A percentile compares a stretch with the other conserved stretches of the same genome.
Evolutionary conservation across 176 grass and related monocot species (phyloP).

Genomic region (Calamus simplicifolius): DNA sequence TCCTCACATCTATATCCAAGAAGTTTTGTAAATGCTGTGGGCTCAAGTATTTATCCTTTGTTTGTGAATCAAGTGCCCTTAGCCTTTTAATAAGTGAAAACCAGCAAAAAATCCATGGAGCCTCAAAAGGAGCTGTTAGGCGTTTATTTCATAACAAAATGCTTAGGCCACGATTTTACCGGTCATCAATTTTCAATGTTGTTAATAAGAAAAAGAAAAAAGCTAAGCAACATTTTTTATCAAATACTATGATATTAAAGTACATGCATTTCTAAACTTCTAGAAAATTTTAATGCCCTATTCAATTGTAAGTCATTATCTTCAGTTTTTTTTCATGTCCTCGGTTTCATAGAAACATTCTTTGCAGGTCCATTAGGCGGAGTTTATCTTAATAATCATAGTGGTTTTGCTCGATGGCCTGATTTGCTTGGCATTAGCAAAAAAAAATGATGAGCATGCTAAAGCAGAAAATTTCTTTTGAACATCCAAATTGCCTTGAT

Average conservation of each 20-base stretch:
- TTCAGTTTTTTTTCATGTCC: background rate
- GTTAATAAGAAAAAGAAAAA: too few species aligned
- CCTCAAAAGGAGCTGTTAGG: conserved; percentile 2
- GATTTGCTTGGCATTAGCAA: background rate
- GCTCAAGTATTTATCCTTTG: background rate
- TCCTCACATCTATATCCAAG: background rate
- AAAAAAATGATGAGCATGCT: background rate
- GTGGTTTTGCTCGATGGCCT: background rate
- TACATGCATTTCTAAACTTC: too few species aligned
- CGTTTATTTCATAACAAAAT: background rate
- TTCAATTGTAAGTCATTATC: too few species aligned
- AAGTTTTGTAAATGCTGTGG: background rate
- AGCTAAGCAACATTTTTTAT: too few species aligned
- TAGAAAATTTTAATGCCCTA: too few species aligned
- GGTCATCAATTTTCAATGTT: too few species aligned
- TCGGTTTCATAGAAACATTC: background rate
- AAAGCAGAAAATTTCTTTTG: conserved; percentile 1
- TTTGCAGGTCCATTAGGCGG: conserved; percentile 12
- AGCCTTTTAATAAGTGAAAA: background rate
- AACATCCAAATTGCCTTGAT: background rate
- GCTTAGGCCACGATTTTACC: background rate
- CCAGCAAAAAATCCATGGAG: conserved; percentile 2
- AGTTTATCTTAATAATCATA: background rate
- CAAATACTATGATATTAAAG: too few species aligned
- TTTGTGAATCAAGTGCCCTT: conserved; percentile 5